A percentile compares a stretch with the other conserved stretches of the same genome.
Conservation (phyloP, 768 basidiomycete species). For the Coprinopsis cinerea region DNA sequence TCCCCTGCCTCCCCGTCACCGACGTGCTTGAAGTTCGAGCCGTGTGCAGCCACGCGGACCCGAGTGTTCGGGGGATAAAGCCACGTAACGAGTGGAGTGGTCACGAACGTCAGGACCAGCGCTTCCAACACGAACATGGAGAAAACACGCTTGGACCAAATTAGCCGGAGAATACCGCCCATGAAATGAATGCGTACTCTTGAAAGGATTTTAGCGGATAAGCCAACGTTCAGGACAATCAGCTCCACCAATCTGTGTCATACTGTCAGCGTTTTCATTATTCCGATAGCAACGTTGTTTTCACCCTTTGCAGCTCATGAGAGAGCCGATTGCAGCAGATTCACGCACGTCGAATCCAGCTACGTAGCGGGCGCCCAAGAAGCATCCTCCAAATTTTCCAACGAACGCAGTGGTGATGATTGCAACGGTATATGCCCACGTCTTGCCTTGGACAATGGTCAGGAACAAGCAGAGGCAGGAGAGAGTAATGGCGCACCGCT, state of each 20-base stretch:
- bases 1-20: constrained; percentile 26
- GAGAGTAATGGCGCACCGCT: constrained; percentile 34
- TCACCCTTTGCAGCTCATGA: constrained; percentile 96
- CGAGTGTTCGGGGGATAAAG: constrained; percentile 66
- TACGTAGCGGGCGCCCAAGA: constrained; percentile 53
- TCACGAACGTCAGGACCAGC: constrained; percentile 77
- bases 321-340: constrained; percentile 72
- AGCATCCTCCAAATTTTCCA: constrained; percentile 89
- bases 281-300: not conserved
- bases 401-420: constrained; percentile 73
- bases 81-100: constrained; percentile 64
- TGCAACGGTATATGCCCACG: constrained; percentile 84
- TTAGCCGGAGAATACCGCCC: not conserved
- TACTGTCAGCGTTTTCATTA: not conserved
- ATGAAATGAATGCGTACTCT: constrained; percentile 25
- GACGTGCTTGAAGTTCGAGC: constrained; percentile 43
- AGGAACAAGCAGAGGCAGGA: not conserved
- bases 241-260: constrained; percentile 71
- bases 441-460: constrained; percentile 29
- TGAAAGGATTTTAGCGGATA: constrained; percentile 66
- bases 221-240: constrained; percentile 93
- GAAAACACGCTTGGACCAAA: constrained; percentile 53
- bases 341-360: constrained; percentile 82
- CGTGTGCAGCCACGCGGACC: constrained; percentile 38
- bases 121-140: constrained; percentile 94